Percentiles rank a stretch among this genome's conserved stretches.
Conservation (phyloP, 2,329 filamentous ascomycete genomes). For the Aspergillus chevalieri region DNA sequence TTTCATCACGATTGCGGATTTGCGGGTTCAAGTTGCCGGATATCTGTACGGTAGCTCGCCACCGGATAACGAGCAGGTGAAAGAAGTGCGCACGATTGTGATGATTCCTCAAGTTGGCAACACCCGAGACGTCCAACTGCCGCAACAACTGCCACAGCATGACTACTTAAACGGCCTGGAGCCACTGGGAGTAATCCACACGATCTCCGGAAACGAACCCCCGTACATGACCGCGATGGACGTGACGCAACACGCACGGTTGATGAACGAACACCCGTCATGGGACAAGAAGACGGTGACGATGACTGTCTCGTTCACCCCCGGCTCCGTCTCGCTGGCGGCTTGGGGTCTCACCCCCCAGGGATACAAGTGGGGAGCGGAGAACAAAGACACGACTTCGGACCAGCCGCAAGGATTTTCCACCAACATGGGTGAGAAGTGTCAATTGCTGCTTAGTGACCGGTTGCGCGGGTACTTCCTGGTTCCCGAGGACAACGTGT, state of each 20-base stretch:
- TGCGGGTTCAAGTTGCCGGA: conserved; percentile 91
- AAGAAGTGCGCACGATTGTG: conserved; percentile 93
- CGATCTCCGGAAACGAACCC: conserved; percentile 86
- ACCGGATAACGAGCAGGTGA: conserved; percentile 90
- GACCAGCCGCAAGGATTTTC: conserved; percentile 93
- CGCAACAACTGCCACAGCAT: conserved; percentile 83
- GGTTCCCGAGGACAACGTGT: conserved; percentile 79
- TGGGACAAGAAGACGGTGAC: conserved; percentile 92
- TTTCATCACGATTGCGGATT: conserved; percentile 94
- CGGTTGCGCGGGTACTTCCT: conserved; percentile 95
- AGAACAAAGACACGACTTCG: conserved; percentile 87
- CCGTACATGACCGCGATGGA: conserved; percentile 95
- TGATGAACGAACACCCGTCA: conserved; percentile 73
- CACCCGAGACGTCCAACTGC: conserved; percentile 83
- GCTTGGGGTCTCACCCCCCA: conserved; percentile 88
- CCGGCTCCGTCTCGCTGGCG: conserved; percentile 87
- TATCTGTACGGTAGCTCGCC: conserved; percentile 92
- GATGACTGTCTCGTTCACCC: conserved; percentile 93
- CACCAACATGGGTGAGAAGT: conserved; percentile 88
- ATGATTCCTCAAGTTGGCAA: conserved; percentile 97
- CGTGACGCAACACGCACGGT: conserved; percentile 84
- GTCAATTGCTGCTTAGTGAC: conserved; percentile 85
- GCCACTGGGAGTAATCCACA: conserved; percentile 91
- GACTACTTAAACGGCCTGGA: conserved; percentile 83
- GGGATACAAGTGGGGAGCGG: conserved; percentile 93